Percentiles rank a stretch among this genome's conserved stretches.
Evolutionary conservation across 2,329 filamentous ascomycete species (phyloP).

Genomic region (Periglandula ipomoeae): DNA sequence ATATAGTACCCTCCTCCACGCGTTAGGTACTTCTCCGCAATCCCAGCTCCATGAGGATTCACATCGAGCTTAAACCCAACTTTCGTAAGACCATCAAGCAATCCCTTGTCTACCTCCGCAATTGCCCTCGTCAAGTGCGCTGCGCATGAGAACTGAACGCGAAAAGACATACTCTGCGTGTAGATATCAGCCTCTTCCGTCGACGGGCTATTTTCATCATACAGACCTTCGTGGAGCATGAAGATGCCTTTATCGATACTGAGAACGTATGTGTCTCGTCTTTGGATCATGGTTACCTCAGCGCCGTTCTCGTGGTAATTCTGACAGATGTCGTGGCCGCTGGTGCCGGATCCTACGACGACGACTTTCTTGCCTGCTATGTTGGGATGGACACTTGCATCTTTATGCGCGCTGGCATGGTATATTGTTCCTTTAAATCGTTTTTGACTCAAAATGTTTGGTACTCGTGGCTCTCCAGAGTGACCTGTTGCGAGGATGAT

Average conservation of each 20-base stretch:
- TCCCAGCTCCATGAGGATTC: constrained; percentile 46
- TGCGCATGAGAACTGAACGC: constrained; percentile 52
- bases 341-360: constrained; percentile 61
- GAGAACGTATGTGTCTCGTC: constrained; percentile 55
- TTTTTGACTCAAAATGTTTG: constrained; percentile 46
- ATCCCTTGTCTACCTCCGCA: constrained; percentile 26
- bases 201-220: constrained; percentile 43
- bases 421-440: constrained; percentile 52
- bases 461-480: constrained; percentile 55
- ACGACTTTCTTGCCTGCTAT: constrained; percentile 45
- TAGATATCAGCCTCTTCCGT: constrained; percentile 58
- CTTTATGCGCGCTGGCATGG: constrained; percentile 53
- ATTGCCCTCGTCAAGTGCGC: constrained; percentile 28
- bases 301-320: constrained; percentile 59
- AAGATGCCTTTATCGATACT: constrained; percentile 43
- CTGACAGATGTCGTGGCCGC: constrained; percentile 59
- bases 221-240: constrained; percentile 42
- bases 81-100: constrained; percentile 35
- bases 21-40: constrained; percentile 55
- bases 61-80: constrained; percentile 53
- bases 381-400: constrained; percentile 38
- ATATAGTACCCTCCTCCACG: constrained; percentile 63
- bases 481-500: constrained; percentile 61
- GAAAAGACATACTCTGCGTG: constrained; percentile 46
- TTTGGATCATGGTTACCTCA: constrained; percentile 60